Evolutionary conservation across 495 filamentous ascomycete genomes (phyloP).

Genomic region (Trichoderma orchidacearum): DNA sequence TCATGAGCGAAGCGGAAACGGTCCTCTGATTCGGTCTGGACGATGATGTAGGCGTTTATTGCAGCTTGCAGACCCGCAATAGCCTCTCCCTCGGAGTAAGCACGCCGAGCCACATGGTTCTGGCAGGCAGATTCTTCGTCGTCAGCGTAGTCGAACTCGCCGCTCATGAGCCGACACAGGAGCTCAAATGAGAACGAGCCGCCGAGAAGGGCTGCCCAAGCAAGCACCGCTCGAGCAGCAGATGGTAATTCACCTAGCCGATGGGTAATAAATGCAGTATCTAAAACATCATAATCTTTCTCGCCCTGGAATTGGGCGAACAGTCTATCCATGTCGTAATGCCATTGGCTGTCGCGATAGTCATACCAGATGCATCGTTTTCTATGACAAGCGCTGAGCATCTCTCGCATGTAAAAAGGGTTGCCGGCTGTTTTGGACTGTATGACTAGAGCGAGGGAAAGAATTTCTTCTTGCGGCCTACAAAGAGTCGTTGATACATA

Average conservation of each 20-base stretch:
- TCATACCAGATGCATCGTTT: slow-evolving; percentile 83
- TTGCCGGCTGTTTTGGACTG: slow-evolving; percentile 75
- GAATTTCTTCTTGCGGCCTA: slow-evolving; percentile 40
- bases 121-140: slow-evolving; percentile 13
- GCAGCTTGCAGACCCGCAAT: slow-evolving; percentile 67
- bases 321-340: slow-evolving; percentile 70
- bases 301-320: slow-evolving; percentile 70
- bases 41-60: slow-evolving; percentile 61
- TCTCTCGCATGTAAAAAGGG: slow-evolving; percentile 78
- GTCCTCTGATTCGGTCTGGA: slow-evolving; percentile 67
- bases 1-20: slow-evolving; percentile 67
- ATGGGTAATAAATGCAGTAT: slow-evolving; percentile 64
- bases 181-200: slow-evolving; percentile 67
- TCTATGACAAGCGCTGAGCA: slow-evolving; percentile 75
- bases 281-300: slow-evolving; percentile 62
- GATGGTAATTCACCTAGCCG: slow-evolving; percentile 61
- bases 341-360: slow-evolving; percentile 65
- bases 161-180: slow-evolving; percentile 61
- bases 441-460: slow-evolving; percentile 55
- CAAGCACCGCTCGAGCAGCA: slow-evolving; percentile 59
- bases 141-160: slow-evolving; percentile 44
- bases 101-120: background rate
- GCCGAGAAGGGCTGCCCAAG: slow-evolving; percentile 76
- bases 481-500: slow-evolving; percentile 68
- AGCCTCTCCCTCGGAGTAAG: slow-evolving; percentile 36